phyloP scores from a whole-genome alignment of 2,329 filamentous ascomycete species.

The Pyrenochaeta sp. region DNA sequence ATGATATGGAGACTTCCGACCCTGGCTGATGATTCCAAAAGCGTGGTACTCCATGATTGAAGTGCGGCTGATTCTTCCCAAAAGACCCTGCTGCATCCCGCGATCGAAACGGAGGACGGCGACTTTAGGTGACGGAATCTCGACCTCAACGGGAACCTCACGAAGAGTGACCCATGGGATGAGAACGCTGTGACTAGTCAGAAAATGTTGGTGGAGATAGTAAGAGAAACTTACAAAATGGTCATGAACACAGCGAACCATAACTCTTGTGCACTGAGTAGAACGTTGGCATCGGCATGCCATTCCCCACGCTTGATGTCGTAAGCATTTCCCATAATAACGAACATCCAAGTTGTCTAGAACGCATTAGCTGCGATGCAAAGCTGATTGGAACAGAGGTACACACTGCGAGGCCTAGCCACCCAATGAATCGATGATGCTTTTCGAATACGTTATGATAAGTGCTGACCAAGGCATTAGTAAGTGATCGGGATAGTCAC shows the following conservation, averaged over 20 bases:
- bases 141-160: conserved; percentile 45
- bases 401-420: conserved; percentile 46
- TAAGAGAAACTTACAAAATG: conserved; percentile 36
- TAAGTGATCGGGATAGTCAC: neutral
- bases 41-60: conserved; percentile 50
- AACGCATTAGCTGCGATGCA: conserved; percentile 7
- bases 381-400: neutral
- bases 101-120: conserved; percentile 44
- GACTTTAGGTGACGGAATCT: conserved; percentile 47
- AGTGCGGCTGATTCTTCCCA: conserved; percentile 46
- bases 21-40: conserved; percentile 48
- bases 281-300: conserved; percentile 32
- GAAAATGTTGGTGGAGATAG: neutral
- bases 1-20: conserved; percentile 37
- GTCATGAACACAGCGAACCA: conserved; percentile 50
- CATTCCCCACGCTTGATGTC: conserved; percentile 46
- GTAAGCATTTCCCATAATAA: conserved; percentile 44
- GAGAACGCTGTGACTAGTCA: conserved; percentile 32
- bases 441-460: conserved; percentile 49
- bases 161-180: conserved; percentile 47
- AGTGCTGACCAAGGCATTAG: conserved; percentile 33
- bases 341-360: conserved; percentile 47
- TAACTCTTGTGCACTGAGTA: conserved; percentile 45
- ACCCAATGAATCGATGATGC: conserved; percentile 47
- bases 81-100: conserved; percentile 47